Base-by-base conservation (phyloP, 768 basidiomycete genomes). In the Phaeotremella skinneri region DNA sequence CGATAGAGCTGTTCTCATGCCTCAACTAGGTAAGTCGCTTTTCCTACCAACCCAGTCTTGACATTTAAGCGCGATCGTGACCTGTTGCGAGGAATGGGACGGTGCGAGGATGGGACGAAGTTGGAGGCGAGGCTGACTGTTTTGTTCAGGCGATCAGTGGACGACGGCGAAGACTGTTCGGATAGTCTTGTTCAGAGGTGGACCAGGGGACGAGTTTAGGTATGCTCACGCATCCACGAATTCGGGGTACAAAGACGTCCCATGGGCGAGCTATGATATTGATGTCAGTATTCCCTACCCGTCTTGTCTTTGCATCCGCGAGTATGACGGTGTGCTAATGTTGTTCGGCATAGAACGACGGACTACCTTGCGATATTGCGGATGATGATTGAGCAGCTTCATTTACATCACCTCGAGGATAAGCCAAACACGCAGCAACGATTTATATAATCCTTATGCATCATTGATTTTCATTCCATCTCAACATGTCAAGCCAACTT, bases 1-100 rank as follows among this genome's bases (percentile, higher is more conserved):
- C 1, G 74, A 75, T 31, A 47, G 66, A 27, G 72, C 72, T 2
- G 66, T 77, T 2, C 59, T 77, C 5, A 75, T 74, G 72, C 74
- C 76, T 32, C 76, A 77, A 47, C 58, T 77, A 4, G 75, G 75
- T 70, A 14, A 53, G 68, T 63, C 41, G 3, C 6, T 21, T 20
- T 39, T 17, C 27, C 5, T 37, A 1, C 21, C 49, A 23, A 29
- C n/a, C 16, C 21, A 29, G 30, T 21, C 3, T 23, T 34, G 17
- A 16, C n/a, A 34, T 48, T 7, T 11, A 34, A 26, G 37, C n/a
- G n/a, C n/a, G n/a, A n/a, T n/a, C n/a, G n/a, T n/a, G n/a, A n/a
- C n/a, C 3, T 13, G n/a, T 5, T 31, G 13, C 11, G 32, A 32
- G 23, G 23, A 23, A 2, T 30, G 2, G 30, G n/a, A n/a, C n/a